These are phyloP conservation scores for Lophiostoma macrostomum DNA, from an alignment of 495 filamentous ascomycete species.

Conservation along the genomic window DNA sequence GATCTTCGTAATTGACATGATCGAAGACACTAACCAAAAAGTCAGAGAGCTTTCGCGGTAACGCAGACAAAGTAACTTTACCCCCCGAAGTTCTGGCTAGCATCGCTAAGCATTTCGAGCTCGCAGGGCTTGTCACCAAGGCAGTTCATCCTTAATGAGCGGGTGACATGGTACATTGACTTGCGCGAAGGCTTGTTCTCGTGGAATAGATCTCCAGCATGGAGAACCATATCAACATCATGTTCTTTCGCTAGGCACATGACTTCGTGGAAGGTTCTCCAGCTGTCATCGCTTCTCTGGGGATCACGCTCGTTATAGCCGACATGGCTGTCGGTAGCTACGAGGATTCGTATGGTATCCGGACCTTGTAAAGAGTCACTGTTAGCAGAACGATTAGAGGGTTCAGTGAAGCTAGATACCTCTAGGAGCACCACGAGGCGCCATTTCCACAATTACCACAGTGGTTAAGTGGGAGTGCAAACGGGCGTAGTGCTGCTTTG, in stretches of 20 bases:
- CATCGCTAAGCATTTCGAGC: constrained; percentile 91
- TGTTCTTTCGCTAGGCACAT: constrained; percentile 83
- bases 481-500: too few relatives aligned
- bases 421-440: constrained; percentile 14
- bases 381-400: neutral
- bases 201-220: constrained; percentile 94
- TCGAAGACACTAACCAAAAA: constrained; percentile 61
- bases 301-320: constrained; percentile 92
- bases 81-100: constrained; percentile 79
- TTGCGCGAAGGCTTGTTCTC: constrained; percentile 98
- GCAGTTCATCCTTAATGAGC: constrained; percentile 86
- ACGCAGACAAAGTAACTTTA: constrained; percentile 16
- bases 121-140: constrained; percentile 93
- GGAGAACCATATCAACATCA: constrained; percentile 95
- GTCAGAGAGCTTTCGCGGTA: neutral
- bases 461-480: too few relatives aligned
- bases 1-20: constrained; percentile 95
- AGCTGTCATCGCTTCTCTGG: constrained; percentile 92
- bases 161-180: constrained; percentile 95
- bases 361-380: constrained; percentile 49
- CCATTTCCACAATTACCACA: too few relatives aligned
- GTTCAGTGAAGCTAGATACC: constrained; percentile 10
- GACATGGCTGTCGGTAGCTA: constrained; percentile 96
- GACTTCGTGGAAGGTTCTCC: constrained; percentile 92
- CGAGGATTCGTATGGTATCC: constrained; percentile 92